phyloP scores from a whole-genome alignment of 2,329 filamentous ascomycete genomes.

The Penicillium polonicum region DNA sequence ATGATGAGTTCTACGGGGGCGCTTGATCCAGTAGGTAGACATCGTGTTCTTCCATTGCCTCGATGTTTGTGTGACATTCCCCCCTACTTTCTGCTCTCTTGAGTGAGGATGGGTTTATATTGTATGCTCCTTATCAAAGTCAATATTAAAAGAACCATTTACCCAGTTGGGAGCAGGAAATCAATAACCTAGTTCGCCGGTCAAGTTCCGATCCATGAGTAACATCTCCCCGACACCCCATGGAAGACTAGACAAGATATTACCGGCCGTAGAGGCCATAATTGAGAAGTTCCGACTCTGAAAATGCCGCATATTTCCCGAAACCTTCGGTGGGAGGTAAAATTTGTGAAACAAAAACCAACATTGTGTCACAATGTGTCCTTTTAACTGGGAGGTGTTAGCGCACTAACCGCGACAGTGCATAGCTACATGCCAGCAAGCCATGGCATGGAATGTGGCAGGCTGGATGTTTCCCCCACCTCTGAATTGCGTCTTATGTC shows the following conservation, averaged over 20 bases:
- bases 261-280: not conserved
- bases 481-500: not conserved
- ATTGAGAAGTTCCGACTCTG: not conserved
- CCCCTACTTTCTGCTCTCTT: too few species aligned
- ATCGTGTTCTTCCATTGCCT: not conserved
- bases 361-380: not conserved
- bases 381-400: constrained; percentile 2
- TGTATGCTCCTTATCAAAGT: not conserved
- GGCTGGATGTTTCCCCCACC: not conserved
- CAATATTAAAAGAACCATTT: not conserved
- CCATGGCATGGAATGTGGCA: constrained; percentile 4
- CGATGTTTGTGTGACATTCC: not conserved
- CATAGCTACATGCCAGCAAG: constrained; percentile 14
- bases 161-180: not conserved
- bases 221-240: not conserved
- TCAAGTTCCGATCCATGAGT: not conserved
- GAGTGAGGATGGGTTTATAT: too few species aligned
- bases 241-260: not conserved
- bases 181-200: too few species aligned
- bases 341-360: constrained; percentile 14
- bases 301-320: constrained; percentile 11
- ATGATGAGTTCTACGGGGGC: too few species aligned
- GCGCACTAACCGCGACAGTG: constrained; percentile 13
- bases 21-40: not conserved
- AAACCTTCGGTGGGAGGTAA: constrained; percentile 6